phyloP scores from a whole-genome alignment of 106 monocot species.

The Amphibolis antarctica region DNA sequence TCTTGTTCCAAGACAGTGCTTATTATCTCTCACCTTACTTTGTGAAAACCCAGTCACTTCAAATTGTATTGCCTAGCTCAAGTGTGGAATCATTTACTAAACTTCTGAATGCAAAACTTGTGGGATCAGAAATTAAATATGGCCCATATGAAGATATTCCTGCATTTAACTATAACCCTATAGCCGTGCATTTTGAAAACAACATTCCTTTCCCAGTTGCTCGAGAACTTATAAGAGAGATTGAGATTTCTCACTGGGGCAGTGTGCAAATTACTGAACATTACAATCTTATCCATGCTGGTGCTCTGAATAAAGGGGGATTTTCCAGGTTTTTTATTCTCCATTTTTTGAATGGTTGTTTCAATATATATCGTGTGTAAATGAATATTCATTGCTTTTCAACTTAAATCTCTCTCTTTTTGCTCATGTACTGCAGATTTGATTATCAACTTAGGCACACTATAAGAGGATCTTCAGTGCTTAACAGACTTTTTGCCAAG shows the following conservation, averaged over 20 bases:
- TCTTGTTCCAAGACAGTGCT: slow-evolving; percentile 76
- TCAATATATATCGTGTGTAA: background rate
- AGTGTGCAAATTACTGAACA: slow-evolving; percentile 86
- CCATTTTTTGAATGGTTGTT: background rate
- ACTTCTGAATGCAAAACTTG: slow-evolving; percentile 54
- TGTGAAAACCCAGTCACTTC: slow-evolving; percentile 71
- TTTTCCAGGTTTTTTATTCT: slow-evolving; percentile 61
- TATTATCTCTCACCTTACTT: slow-evolving; percentile 74
- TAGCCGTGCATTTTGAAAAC: slow-evolving; percentile 84
- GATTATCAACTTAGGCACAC: slow-evolving; percentile 68
- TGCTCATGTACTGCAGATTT: slow-evolving; percentile 36
- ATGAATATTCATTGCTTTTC: background rate
- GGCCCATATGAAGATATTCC: slow-evolving; percentile 78
- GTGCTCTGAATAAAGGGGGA: slow-evolving; percentile 75
- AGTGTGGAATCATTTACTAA: slow-evolving; percentile 93
- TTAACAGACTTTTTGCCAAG: slow-evolving; percentile 60
- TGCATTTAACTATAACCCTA: slow-evolving; percentile 49
- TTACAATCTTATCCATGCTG: slow-evolving; percentile 75
- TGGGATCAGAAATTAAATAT: slow-evolving; percentile 71
- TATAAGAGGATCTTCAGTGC: slow-evolving; percentile 51
- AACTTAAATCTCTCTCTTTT: background rate
- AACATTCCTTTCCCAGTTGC: slow-evolving; percentile 78
- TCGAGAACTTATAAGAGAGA: slow-evolving; percentile 60
- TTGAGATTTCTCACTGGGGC: slow-evolving; percentile 98
- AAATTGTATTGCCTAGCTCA: slow-evolving; percentile 57